Base-by-base conservation (phyloP, 2,329 filamentous ascomycete species). In the Sarocladium kiliense region DNA sequence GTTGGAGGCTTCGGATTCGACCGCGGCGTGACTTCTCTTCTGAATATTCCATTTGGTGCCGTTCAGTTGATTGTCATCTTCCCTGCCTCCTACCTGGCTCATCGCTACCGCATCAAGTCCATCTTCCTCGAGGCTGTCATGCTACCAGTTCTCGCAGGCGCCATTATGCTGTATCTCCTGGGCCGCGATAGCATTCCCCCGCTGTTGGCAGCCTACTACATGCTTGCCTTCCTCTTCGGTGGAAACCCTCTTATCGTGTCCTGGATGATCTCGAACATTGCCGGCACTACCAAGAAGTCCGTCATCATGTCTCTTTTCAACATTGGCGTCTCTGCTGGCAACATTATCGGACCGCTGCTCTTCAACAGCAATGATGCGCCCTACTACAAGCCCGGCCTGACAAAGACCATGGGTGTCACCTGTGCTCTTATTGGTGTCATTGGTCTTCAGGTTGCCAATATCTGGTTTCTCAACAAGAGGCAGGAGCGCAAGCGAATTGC, bases 201-300 rank as follows among this genome's bases (percentile, higher is more conserved):
- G 0, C 68, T 86, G 2, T 71, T 88, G 2, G 77, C 74, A 0
- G 84, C 79, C 0, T 88, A 87, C 66, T 88, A 88, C 60, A 71
- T 88, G 2, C 75, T 87, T 1, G 80, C 83, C 0, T 88, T 87
- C 65, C 70, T 88, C 9, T 88, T 84, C 58, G 83, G 82, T 1
- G 81, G 79, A 1, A 87, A 86, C 61, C 85, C 85, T 0, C 71
- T 89, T 10, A 79, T 87, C 25, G 80, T 88, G 0, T 78, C 81
- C 0, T 89, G 86, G 86, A 84, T 88, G 56, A 77, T 88, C 5
- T 82, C 79, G 7, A 89, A 89, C 65, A 87, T 84, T 0, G 86
- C 76, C 0, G 86, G 86, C 6, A 81, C 78, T 16, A 87, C 85
- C 2, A 88, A 89, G 68, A 86, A 85, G 63, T 83, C 82, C 0